Base-by-base conservation (phyloP, 2,329 filamentous ascomycete species). In the Verticillium albo-atrum region DNA sequence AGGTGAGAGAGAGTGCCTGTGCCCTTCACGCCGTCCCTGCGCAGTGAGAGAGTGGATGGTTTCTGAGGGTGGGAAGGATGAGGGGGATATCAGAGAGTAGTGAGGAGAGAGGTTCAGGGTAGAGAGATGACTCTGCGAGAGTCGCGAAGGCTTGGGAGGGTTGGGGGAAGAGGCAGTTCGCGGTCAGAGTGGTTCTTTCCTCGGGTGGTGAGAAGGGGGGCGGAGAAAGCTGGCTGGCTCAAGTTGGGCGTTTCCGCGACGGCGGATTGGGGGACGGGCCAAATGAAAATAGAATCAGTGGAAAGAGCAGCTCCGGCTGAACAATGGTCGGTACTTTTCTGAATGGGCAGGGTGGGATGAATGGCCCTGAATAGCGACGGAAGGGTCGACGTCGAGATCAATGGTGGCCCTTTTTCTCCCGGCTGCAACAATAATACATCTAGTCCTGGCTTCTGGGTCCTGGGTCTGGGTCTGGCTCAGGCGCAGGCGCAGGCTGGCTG, bases 341-440 rank as follows among this genome's bases (percentile, higher is more conserved):
- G 42, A 50, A 50, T 50, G 42, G n/a, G 10, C 42, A 10, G 42
- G 42, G 42, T 23, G 42, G n/a, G 42, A 23, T 50, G 42, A 50
- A 50, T 23, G 42, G 42, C 42, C 42, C 42, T 50, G 42, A 23
- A 50, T 50, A 50, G 42, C 42, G 42, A 50, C 42, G 42, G 42
- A 23, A 50, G 20, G 42, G 42, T 50, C 42, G 42, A 20, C 42
- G 42, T 50, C 42, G 42, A 50, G 42, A 23, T 50, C 42, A 23
- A 50, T 54, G 28, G 27, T 54, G 27, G 52, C 52, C 52, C 52
- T 54, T 54, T 54, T 54, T 54, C 42, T 50, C 42, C 42, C 42
- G 42, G 42, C 42, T 50, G 42, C 42, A 50, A 50, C 42, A 50
- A 50, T 54, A 54, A 54, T 54, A 54, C 52, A 6, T 28, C 51